These are phyloP conservation scores for Clitopilus hobsonii DNA, from an alignment of 768 basidiomycete genomes.

Conservation along the genomic window DNA sequence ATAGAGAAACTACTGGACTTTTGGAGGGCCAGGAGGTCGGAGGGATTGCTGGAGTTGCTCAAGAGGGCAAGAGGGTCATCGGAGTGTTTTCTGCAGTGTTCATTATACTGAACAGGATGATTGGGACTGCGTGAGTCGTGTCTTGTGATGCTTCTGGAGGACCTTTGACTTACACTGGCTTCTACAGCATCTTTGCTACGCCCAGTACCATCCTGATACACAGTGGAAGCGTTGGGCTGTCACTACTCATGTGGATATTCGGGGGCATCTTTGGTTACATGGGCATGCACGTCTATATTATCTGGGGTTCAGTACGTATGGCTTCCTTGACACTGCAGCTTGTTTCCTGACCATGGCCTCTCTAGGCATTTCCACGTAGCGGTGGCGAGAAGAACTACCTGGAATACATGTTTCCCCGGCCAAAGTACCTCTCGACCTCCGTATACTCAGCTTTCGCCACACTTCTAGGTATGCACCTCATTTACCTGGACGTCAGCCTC, in stretches of 20 bases:
- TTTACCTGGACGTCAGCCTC: background rate
- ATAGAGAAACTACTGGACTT: background rate
- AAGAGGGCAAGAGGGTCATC: slow-evolving; percentile 12
- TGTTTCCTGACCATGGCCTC: background rate
- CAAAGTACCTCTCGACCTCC: slow-evolving; percentile 52
- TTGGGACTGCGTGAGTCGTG: slow-evolving; percentile 33
- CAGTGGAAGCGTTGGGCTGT: slow-evolving; percentile 37
- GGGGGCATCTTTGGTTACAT: slow-evolving; percentile 34
- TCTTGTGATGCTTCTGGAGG: background rate
- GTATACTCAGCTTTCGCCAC: slow-evolving; percentile 34
- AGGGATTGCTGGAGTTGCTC: background rate
- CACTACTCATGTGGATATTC: slow-evolving; percentile 39
- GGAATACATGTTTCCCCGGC: slow-evolving; percentile 54
- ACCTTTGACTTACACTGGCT: background rate
- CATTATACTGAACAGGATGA: slow-evolving; percentile 39
- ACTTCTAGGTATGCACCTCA: slow-evolving; percentile 1
- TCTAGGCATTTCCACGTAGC: slow-evolving; percentile 39
- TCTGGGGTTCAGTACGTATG: slow-evolving; percentile 31
- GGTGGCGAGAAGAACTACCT: slow-evolving; percentile 75
- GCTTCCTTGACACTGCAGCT: background rate
- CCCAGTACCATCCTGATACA: slow-evolving; percentile 32
- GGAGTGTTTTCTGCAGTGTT: slow-evolving; percentile 31
- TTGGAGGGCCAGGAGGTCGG: background rate
- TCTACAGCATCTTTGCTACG: slow-evolving; percentile 32
- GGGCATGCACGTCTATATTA: slow-evolving; percentile 36